A percentile compares a stretch with the other conserved stretches of the same genome.
Conservation (phyloP, 192 early-diverging fungal genomes). For the Coemansia sp. region DNA sequence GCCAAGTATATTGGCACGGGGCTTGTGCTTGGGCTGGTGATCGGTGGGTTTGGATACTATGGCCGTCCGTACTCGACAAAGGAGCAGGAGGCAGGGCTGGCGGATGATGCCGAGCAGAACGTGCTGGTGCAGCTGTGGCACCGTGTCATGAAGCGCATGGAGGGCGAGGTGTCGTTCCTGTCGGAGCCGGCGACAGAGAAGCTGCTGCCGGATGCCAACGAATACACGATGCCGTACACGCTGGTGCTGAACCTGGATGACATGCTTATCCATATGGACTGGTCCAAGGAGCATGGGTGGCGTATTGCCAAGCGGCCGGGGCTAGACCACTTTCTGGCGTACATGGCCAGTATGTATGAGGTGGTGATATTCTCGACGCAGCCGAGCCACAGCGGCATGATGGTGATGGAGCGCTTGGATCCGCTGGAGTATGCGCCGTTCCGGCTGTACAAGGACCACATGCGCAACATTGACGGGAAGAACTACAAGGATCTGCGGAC, state of each 20-base stretch:
- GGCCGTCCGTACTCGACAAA: slow-evolving; percentile 31
- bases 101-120: slow-evolving; percentile 32
- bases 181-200: slow-evolving; percentile 75
- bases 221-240: slow-evolving; percentile 84
- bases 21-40: slow-evolving; percentile 33
- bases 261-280: slow-evolving; percentile 85
- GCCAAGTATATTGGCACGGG: slow-evolving; percentile 43
- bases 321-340: slow-evolving; percentile 89
- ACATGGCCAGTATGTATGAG: slow-evolving; percentile 88
- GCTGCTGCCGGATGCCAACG: slow-evolving; percentile 86
- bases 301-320: slow-evolving; percentile 93
- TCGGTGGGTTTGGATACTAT: slow-evolving; percentile 40
- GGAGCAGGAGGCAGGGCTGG: slow-evolving; percentile 33
- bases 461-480: slow-evolving; percentile 77
- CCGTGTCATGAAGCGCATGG: slow-evolving; percentile 19
- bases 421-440: slow-evolving; percentile 82
- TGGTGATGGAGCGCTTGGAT: slow-evolving; percentile 84
- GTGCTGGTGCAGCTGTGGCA: slow-evolving; percentile 39
- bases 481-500: slow-evolving; percentile 83
- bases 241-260: slow-evolving; percentile 94
- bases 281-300: slow-evolving; percentile 97
- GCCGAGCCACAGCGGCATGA: slow-evolving; percentile 70
- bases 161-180: slow-evolving; percentile 27
- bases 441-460: slow-evolving; percentile 87
- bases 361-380: slow-evolving; percentile 93